phyloP scores from a whole-genome alignment of 176 grass and related monocot species.

The Avena sativa region DNA sequence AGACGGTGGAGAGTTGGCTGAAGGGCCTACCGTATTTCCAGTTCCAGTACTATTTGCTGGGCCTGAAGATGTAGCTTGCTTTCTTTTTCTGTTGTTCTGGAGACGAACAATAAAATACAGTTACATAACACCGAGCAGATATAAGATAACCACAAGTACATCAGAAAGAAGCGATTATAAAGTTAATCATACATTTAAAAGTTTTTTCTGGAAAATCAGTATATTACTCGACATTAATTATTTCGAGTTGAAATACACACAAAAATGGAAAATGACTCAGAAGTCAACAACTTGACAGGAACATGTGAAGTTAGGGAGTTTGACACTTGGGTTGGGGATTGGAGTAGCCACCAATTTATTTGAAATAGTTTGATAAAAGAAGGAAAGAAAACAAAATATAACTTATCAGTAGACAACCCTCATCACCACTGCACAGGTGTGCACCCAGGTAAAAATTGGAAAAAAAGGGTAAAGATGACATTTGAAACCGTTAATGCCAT shows the following conservation, averaged over 20 bases:
- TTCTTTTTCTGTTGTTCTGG: conserved; percentile 95
- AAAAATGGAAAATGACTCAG: background rate
- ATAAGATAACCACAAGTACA: conserved; percentile 18
- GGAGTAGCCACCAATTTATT: background rate
- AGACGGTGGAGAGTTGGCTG: conserved; percentile 83
- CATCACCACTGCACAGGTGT: background rate
- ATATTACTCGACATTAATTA: background rate
- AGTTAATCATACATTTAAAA: conserved; percentile 9
- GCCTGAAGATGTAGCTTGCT: conserved; percentile 89
- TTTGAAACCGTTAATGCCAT: conserved; percentile 18
- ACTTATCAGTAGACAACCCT: background rate
- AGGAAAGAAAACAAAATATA: background rate
- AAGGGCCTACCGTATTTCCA: conserved; percentile 89
- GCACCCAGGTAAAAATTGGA: background rate
- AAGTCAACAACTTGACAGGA: conserved; percentile 5
- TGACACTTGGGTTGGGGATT: conserved; percentile 10
- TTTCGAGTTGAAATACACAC: background rate
- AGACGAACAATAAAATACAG: conserved; percentile 33
- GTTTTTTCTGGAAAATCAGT: background rate
- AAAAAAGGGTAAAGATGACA: background rate
- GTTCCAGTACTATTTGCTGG: conserved; percentile 97
- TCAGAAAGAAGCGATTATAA: conserved; percentile 11
- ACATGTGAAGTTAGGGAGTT: background rate
- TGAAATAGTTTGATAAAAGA: background rate
- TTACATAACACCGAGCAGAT: conserved; percentile 6